phyloP scores from a whole-genome alignment of 805 yeast genomes.

The Soucietia sequanensis region DNA sequence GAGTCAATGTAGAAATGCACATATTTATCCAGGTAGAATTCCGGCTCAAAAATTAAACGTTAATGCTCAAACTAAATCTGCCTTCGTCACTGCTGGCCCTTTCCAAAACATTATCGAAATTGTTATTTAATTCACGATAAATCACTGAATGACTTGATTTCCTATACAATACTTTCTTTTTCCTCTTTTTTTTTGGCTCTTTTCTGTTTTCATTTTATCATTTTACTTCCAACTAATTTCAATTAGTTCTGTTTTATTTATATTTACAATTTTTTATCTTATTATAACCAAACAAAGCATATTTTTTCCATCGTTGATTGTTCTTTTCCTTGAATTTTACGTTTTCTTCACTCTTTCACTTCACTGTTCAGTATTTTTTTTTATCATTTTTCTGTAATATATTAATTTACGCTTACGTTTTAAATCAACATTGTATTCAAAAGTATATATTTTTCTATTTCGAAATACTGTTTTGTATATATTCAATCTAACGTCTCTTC shows the following conservation, averaged over 20 bases:
- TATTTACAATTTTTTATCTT: too few species aligned
- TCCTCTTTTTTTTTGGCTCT: too few species aligned
- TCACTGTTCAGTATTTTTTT: conserved; percentile 6
- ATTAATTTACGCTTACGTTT: conserved; percentile 5
- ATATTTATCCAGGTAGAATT: conserved; percentile 57
- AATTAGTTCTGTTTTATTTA: neutral
- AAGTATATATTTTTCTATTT: neutral
- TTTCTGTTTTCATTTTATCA: too few species aligned
- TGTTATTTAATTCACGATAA: conserved; percentile 34
- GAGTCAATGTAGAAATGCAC: conserved; percentile 71
- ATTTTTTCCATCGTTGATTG: too few species aligned
- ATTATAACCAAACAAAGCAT: too few species aligned
- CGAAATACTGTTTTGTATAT: neutral
- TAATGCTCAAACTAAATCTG: conserved; percentile 52
- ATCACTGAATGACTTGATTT: neutral
- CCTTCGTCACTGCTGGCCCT: conserved; percentile 55
- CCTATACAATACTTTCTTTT: too few species aligned
- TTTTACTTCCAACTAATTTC: too few species aligned
- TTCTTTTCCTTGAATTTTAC: too few species aligned
- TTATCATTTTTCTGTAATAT: conserved; percentile 2
- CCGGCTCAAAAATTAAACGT: conserved; percentile 55
- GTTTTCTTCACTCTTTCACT: too few species aligned
- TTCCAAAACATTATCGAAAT: conserved; percentile 58
- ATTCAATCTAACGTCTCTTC: conserved; percentile 21
- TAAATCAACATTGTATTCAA: neutral